Evolutionary conservation across 768 basidiomycete genomes (phyloP).

Genomic region (Boletus rubroflammeus): DNA sequence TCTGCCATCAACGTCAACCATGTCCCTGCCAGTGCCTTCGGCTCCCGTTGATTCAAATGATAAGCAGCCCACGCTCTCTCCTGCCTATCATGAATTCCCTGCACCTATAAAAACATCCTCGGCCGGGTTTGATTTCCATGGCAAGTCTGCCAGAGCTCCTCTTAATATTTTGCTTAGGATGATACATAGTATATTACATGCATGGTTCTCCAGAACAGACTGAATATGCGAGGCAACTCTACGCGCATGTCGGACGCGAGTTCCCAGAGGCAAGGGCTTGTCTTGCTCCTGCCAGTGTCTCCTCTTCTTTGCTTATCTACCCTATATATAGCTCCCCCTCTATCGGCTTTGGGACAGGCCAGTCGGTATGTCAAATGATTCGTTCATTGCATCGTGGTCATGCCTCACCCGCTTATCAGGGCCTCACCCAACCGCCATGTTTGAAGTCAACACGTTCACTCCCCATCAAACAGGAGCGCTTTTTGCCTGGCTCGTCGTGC

Average conservation of each 20-base stretch:
- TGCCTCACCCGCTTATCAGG: constrained; percentile 31
- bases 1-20: too few relatives aligned
- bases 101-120: constrained; percentile 49
- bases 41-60: not conserved
- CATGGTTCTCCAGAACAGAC: constrained; percentile 40
- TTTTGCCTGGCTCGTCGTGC: constrained; percentile 63
- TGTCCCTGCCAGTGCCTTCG: not conserved
- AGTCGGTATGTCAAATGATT: constrained; percentile 43
- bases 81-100: constrained; percentile 53
- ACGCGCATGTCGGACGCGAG: constrained; percentile 57
- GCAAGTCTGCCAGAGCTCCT: constrained; percentile 33
- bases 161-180: not conserved
- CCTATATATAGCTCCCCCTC: constrained; percentile 47
- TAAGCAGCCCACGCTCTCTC: constrained; percentile 34
- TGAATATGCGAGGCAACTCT: constrained; percentile 50
- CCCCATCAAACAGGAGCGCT: constrained; percentile 68
- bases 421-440: constrained; percentile 72
- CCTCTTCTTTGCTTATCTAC: not conserved
- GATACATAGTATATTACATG: constrained; percentile 61
- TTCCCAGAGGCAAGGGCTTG: constrained; percentile 58
- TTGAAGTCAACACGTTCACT: constrained; percentile 63
- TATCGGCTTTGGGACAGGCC: constrained; percentile 61
- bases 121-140: constrained; percentile 72
- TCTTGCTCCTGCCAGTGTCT: too few relatives aligned
- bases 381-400: not conserved